Evolutionary conservation across 768 basidiomycete genomes (phyloP).

Genomic region (Russula emetica): DNA sequence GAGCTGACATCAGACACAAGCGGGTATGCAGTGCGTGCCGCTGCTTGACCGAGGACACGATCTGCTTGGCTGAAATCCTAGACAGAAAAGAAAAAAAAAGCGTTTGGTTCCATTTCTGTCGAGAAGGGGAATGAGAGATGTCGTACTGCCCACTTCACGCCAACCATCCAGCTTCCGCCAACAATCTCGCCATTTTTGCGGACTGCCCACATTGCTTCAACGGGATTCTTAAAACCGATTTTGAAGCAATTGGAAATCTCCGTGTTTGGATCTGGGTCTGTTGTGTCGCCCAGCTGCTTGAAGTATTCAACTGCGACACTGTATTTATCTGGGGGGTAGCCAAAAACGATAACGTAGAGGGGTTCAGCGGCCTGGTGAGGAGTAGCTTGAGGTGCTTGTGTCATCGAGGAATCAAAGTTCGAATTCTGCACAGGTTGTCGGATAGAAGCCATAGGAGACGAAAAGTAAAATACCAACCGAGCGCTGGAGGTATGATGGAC

Average conservation of each 20-base stretch:
- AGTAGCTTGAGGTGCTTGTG: slow-evolving; percentile 25
- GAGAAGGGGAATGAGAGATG: slow-evolving; percentile 8
- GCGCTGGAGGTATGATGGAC: slow-evolving; percentile 42
- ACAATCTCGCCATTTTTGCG: slow-evolving; percentile 80
- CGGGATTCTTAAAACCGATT: slow-evolving; percentile 66
- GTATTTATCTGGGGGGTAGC: slow-evolving; percentile 82
- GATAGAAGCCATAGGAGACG: not conserved
- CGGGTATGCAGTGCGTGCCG: slow-evolving; percentile 25
- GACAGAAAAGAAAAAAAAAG: not conserved
- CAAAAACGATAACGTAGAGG: slow-evolving; percentile 74
- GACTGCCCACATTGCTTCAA: slow-evolving; percentile 74
- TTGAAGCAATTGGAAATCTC: slow-evolving; percentile 79
- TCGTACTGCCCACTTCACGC: slow-evolving; percentile 81
- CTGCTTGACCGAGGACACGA: slow-evolving; percentile 42
- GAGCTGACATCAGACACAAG: slow-evolving; percentile 28
- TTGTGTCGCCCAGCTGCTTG: slow-evolving; percentile 64
- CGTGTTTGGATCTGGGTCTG: slow-evolving; percentile 60
- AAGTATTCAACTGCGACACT: slow-evolving; percentile 69
- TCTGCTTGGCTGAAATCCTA: slow-evolving; percentile 64
- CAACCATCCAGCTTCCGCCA: slow-evolving; percentile 75
- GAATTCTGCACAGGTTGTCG: slow-evolving; percentile 35
- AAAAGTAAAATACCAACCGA: slow-evolving; percentile 37
- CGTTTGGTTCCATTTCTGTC: not conserved
- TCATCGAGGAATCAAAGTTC: slow-evolving; percentile 37
- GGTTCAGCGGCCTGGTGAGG: slow-evolving; percentile 37